Percentiles rank a stretch among this genome's conserved stretches.
Evolutionary conservation across 2,329 filamentous ascomycete genomes (phyloP).

Genomic region (Hypoxylon rubiginosum): DNA sequence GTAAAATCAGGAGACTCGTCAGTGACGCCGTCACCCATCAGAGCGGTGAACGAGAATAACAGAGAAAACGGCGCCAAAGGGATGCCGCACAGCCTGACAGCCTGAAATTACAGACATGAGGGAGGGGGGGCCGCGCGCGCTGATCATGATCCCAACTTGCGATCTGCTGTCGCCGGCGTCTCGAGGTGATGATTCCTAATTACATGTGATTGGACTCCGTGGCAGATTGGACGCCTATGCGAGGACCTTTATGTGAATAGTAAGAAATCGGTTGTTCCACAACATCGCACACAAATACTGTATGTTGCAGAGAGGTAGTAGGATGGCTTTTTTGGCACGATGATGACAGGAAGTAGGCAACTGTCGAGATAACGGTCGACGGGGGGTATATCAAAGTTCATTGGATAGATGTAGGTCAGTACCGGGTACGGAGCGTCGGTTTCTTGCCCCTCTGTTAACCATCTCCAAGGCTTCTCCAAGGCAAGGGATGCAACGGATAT

Average conservation of each 20-base stretch:
- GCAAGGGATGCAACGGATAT: conserved; percentile 18
- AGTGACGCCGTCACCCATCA: conserved; percentile 22
- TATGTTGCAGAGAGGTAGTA: neutral
- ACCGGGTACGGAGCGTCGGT: conserved; percentile 3
- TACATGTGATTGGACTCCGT: conserved; percentile 34
- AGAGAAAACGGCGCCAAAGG: conserved; percentile 1
- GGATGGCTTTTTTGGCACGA: neutral
- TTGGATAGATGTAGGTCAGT: neutral
- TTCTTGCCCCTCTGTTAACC: conserved; percentile 6
- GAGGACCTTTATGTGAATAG: neutral
- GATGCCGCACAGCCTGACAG: conserved; percentile 30
- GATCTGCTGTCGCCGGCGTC: conserved; percentile 18
- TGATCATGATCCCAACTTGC: conserved; percentile 30
- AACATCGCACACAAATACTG: neutral
- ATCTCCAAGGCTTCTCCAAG: neutral
- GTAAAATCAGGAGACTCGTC: conserved; percentile 33
- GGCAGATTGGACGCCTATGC: neutral
- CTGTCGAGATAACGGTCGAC: neutral
- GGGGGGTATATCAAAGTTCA: neutral
- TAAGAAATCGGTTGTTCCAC: neutral
- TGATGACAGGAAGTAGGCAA: neutral
- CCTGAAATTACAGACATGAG: conserved; percentile 28
- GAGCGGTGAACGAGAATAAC: conserved; percentile 40
- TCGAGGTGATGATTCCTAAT: conserved; percentile 12
- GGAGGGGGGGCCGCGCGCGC: conserved; percentile 10